A percentile compares a stretch with the other conserved stretches of the same genome.
Conservation (phyloP, 2,329 filamentous ascomycete genomes). For the Penicillium sp. region DNA sequence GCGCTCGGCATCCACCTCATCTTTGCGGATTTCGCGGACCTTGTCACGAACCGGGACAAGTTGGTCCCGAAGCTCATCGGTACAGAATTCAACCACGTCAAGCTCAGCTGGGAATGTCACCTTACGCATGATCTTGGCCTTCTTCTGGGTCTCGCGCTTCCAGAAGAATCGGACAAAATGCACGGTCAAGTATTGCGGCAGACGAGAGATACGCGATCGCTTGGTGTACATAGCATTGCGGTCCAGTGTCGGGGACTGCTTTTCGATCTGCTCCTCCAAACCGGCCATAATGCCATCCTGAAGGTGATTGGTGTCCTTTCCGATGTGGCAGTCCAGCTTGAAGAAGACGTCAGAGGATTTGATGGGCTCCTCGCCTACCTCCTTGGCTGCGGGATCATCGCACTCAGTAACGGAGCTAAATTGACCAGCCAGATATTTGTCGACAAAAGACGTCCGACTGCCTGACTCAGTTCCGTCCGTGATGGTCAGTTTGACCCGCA, state of each 20-base stretch:
- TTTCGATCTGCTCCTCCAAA: conserved; percentile 86
- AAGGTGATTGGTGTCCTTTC: conserved; percentile 80
- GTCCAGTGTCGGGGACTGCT: conserved; percentile 73
- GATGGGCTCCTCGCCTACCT: conserved; percentile 69
- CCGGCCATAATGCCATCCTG: conserved; percentile 82
- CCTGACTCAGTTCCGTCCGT: conserved; percentile 51
- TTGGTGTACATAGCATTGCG: conserved; percentile 86
- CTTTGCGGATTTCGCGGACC: conserved; percentile 90
- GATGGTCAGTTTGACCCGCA: conserved; percentile 74
- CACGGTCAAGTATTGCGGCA: conserved; percentile 93
- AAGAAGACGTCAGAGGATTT: conserved; percentile 73
- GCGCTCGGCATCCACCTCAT: conserved; percentile 89
- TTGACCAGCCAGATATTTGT: conserved; percentile 83
- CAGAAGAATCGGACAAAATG: conserved; percentile 99
- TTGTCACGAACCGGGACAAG: conserved; percentile 93
- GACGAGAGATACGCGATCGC: conserved; percentile 79
- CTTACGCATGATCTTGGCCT: conserved; percentile 99
- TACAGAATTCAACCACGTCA: conserved; percentile 92
- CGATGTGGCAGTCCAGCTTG: conserved; percentile 96
- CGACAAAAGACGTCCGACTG: conserved; percentile 70
- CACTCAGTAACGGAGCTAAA: conserved; percentile 79
- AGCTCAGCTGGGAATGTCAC: conserved; percentile 94
- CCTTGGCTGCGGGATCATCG: conserved; percentile 75
- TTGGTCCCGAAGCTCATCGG: conserved; percentile 78
- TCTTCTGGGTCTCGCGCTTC: conserved; percentile 93